These are phyloP conservation scores for Candida easanensis DNA, from an alignment of 805 yeast species.

Conservation along the genomic window DNA sequence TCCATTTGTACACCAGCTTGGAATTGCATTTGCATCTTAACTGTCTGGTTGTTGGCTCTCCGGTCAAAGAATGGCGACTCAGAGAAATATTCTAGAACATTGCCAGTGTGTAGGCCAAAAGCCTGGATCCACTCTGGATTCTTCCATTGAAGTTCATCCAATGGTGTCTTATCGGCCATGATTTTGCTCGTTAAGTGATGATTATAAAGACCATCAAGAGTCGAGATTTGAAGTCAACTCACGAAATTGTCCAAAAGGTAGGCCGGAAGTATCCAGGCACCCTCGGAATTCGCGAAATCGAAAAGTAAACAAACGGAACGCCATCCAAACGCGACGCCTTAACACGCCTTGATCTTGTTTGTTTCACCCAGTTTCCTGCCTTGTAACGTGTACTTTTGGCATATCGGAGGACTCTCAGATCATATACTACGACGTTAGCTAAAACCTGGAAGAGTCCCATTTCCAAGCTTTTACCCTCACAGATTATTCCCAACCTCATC, in stretches of 20 bases:
- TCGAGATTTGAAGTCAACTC: background rate
- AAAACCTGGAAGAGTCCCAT: no score
- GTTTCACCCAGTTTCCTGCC: no score
- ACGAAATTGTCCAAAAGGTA: background rate
- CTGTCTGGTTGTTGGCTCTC: conserved; percentile 88
- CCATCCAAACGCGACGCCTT: conserved; percentile 4
- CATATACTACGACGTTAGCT: no score
- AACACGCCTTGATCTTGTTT: background rate
- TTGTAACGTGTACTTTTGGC: no score
- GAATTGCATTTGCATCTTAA: conserved; percentile 93
- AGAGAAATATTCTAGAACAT: conserved; percentile 89
- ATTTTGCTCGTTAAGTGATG: no score
- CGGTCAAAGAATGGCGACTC: conserved; percentile 95
- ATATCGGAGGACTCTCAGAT: no score
- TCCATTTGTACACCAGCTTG: conserved; percentile 43
- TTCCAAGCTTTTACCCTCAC: background rate
- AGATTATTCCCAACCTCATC: no score
- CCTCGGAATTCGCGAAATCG: background rate
- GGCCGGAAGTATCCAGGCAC: background rate
- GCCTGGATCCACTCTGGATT: conserved; percentile 96
- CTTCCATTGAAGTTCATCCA: conserved; percentile 95
- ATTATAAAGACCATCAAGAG: background rate
- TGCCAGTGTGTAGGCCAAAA: conserved; percentile 81
- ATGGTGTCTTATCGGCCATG: conserved; percentile 31
- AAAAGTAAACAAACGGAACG: conserved; percentile 6